Evolutionary conservation across 1,139 yeast species (phyloP).

Genomic region (Nakaseomyces delphensis): DNA sequence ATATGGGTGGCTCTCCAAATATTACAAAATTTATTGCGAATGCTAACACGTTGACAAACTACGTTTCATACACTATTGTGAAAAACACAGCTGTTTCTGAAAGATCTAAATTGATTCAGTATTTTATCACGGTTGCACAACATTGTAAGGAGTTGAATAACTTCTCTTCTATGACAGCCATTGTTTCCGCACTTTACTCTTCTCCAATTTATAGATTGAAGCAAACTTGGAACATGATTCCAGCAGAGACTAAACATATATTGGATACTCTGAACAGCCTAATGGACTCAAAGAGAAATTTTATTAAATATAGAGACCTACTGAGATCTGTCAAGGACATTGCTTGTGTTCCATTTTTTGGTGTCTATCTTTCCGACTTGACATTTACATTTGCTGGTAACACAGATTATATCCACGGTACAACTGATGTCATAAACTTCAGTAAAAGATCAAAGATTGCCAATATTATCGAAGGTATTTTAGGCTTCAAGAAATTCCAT

Average conservation of each 20-base stretch:
- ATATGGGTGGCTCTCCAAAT: constrained; percentile 41
- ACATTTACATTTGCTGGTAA: constrained; percentile 87
- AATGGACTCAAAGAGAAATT: constrained; percentile 83
- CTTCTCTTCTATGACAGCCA: constrained; percentile 87
- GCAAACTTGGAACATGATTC: constrained; percentile 72
- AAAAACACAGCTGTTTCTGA: constrained; percentile 50
- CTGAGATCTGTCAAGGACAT: constrained; percentile 62
- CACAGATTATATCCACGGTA: constrained; percentile 59
- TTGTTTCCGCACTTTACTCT: constrained; percentile 75
- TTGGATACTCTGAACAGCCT: constrained; percentile 67
- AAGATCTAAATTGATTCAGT: constrained; percentile 62
- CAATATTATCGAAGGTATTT: constrained; percentile 63
- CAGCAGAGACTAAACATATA: constrained; percentile 42
- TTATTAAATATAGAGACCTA: constrained; percentile 76
- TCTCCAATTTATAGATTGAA: constrained; percentile 79
- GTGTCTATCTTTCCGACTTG: constrained; percentile 79
- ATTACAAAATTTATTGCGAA: constrained; percentile 63
- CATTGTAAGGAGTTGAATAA: constrained; percentile 68
- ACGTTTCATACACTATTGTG: constrained; percentile 70
- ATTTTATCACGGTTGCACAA: constrained; percentile 75
- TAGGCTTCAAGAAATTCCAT: constrained; percentile 57
- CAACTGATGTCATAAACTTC: constrained; percentile 57
- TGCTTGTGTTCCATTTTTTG: constrained; percentile 87
- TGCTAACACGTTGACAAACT: constrained; percentile 76
- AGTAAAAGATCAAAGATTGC: constrained; percentile 68